Conservation (phyloP, 345 rosid species). For the Eucalyptus erythrocorys region DNA sequence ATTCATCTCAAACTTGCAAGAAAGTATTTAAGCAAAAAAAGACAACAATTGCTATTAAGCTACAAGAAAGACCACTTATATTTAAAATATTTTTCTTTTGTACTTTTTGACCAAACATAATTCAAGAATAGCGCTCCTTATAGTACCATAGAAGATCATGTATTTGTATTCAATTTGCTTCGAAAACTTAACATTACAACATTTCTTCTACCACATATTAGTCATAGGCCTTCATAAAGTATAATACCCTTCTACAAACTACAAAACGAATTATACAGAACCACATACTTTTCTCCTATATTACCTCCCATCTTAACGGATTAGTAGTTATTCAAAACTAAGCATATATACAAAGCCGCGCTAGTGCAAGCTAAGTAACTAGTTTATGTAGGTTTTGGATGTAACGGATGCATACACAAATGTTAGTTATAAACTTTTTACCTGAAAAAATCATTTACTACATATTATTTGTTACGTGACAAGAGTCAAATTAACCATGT, state of each 20-base stretch:
- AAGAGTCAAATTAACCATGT: background rate
- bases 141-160: background rate
- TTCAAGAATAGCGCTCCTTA: background rate
- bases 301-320: background rate
- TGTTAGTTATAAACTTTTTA: background rate
- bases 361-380: background rate
- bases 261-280: background rate
- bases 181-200: background rate
- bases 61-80: background rate
- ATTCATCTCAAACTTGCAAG: background rate
- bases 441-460: background rate
- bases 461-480: background rate
- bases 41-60: background rate
- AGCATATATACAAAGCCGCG: background rate
- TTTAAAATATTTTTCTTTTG: background rate
- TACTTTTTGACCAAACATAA: background rate
- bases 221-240: background rate
- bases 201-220: background rate
- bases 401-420: background rate
- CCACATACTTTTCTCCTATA: background rate
- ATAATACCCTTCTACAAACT: background rate
- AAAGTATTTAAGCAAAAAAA: background rate
- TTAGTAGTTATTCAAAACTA: background rate
- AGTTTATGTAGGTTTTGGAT: background rate
- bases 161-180: background rate